Conservation (phyloP, 140 eudicot species). For the Senecio squalidus region DNA sequence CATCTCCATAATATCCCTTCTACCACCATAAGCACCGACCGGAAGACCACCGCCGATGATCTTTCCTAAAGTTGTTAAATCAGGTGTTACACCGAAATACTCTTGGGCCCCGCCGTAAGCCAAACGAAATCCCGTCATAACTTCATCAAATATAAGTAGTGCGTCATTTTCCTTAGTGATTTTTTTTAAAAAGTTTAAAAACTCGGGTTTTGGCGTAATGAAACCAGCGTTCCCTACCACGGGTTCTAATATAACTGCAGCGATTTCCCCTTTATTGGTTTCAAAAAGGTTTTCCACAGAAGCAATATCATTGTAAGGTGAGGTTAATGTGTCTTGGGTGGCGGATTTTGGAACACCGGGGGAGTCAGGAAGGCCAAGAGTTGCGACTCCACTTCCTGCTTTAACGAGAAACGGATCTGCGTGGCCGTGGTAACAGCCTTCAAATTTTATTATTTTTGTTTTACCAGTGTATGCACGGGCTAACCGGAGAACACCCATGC, state of each 20-base stretch:
- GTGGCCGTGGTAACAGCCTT: constrained; percentile 97
- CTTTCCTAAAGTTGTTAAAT: constrained; percentile 78
- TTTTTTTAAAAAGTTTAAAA: constrained; percentile 47
- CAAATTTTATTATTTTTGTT: constrained; percentile 56
- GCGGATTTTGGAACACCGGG: constrained; percentile 91
- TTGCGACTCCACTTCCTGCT: constrained; percentile 99
- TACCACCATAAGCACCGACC: constrained; percentile 89
- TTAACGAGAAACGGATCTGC: constrained; percentile 89
- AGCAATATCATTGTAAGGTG: constrained; percentile 76
- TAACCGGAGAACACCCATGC: constrained; percentile 87
- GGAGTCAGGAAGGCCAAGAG: constrained; percentile 93
- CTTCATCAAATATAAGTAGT: constrained; percentile 88
- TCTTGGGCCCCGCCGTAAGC: constrained; percentile 97
- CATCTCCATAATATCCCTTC: constrained; percentile 96
- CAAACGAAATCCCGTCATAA: constrained; percentile 91
- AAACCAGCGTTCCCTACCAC: constrained; percentile 96
- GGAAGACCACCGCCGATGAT: constrained; percentile 89
- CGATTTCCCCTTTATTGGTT: constrained; percentile 70
- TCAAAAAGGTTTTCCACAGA: constrained; percentile 49
- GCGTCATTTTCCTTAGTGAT: constrained; percentile 61
- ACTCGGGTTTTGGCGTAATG: constrained; percentile 75
- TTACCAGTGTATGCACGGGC: constrained; percentile 76
- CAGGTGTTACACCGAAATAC: constrained; percentile 76
- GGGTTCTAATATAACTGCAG: constrained; percentile 82
- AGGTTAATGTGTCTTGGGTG: constrained; percentile 54